Conservation (phyloP, 225 moss, liverwort and hornwort genomes). For the Takakia lepidozioides region DNA sequence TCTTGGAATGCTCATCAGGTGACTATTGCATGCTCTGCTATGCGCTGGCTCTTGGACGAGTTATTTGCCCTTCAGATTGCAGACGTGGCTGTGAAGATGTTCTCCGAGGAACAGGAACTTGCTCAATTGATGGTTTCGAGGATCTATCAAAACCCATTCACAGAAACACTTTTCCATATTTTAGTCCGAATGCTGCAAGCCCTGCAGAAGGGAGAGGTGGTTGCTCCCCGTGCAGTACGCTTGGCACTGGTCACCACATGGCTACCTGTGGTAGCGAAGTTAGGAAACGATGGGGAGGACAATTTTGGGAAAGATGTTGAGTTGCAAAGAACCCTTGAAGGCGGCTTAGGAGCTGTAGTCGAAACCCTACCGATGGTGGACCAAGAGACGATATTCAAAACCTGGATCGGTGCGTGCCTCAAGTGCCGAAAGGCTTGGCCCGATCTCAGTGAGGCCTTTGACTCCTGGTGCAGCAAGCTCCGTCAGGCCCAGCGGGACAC, state of each 20-base stretch:
- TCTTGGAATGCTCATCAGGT: slow-evolving; percentile 97
- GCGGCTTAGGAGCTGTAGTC: slow-evolving; percentile 61
- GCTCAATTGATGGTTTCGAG: slow-evolving; percentile 84
- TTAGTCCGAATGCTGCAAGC: slow-evolving; percentile 84
- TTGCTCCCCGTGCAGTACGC: slow-evolving; percentile 59
- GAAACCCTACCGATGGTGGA: slow-evolving; percentile 86
- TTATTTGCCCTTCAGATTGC: slow-evolving; percentile 92
- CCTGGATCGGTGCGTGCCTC: slow-evolving; percentile 83
- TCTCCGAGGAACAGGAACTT: slow-evolving; percentile 87
- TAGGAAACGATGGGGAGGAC: slow-evolving; percentile 74
- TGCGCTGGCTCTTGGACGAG: slow-evolving; percentile 89
- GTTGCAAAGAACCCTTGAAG: slow-evolving; percentile 60
- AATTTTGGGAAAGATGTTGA: slow-evolving; percentile 71
- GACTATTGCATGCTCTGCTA: slow-evolving; percentile 73
- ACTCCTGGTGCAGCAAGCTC: slow-evolving; percentile 91
- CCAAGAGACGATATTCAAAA: slow-evolving; percentile 80
- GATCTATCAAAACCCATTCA: slow-evolving; percentile 96
- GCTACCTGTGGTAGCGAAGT: slow-evolving; percentile 83
- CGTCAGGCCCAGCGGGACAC: slow-evolving; percentile 55
- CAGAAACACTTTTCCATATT: slow-evolving; percentile 71
- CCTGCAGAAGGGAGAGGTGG: slow-evolving; percentile 69
- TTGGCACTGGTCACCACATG: slow-evolving; percentile 77
- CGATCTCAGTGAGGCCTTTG: slow-evolving; percentile 89
- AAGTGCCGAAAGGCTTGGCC: slow-evolving; percentile 87
- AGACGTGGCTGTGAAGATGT: slow-evolving; percentile 67